Percentiles rank a stretch among this genome's conserved stretches.
Evolutionary conservation across 139 green algal genomes (phyloP).

Genomic region (Dunaliella primolecta): DNA sequence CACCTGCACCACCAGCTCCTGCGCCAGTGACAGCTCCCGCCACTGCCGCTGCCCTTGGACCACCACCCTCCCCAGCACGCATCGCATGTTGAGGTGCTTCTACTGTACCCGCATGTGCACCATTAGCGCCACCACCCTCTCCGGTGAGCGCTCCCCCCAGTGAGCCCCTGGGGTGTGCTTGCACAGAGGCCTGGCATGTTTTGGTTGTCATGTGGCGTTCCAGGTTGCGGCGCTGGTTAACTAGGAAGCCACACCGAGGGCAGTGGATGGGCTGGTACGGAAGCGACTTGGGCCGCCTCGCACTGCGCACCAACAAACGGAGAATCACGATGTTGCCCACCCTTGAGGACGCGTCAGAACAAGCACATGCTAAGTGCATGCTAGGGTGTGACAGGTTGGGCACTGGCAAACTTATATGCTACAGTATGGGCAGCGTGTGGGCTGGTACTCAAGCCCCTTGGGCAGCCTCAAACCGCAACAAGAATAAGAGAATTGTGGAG

Average conservation of each 20-base stretch:
- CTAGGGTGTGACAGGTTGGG: background rate
- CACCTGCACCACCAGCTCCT: background rate
- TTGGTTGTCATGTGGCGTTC: background rate
- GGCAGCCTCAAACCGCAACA: no score
- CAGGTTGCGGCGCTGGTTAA: background rate
- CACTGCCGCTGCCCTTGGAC: background rate
- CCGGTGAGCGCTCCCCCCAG: background rate
- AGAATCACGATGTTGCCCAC: background rate
- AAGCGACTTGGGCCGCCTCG: background rate
- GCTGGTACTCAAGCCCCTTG: background rate
- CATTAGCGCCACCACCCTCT: background rate
- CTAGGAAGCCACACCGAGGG: background rate
- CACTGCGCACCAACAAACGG: no score
- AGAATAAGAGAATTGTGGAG: background rate
- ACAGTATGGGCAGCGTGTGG: background rate
- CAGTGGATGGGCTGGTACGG: background rate
- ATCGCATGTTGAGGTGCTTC: no score
- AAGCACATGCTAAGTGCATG: background rate
- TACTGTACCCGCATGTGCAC: no score
- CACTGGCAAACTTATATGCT: background rate
- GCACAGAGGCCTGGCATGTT: background rate
- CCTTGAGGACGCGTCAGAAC: background rate
- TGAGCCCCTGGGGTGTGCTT: background rate
- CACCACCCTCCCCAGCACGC: no score
- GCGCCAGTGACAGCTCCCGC: background rate